Conservation (phyloP, 2,329 filamentous ascomycete genomes). For the Verticillium nonalfalfae region DNA sequence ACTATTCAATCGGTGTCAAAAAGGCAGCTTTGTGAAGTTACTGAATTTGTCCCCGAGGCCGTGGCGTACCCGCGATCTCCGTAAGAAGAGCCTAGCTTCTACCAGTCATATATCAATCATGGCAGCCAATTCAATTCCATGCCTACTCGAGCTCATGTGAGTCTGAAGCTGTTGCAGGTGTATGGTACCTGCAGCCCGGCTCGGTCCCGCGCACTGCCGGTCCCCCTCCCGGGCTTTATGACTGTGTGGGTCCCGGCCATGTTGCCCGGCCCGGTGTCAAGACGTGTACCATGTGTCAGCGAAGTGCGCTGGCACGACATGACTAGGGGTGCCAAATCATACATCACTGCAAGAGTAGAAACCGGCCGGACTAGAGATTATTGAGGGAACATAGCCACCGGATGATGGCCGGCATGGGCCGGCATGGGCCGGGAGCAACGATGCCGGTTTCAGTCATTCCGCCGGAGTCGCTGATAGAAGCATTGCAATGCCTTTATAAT, state of each 20-base stretch:
- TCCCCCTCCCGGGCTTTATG: background rate
- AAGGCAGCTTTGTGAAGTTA: no score
- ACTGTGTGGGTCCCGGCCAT: background rate
- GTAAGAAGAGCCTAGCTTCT: background rate
- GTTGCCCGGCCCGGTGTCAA: background rate
- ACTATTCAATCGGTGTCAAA: no score
- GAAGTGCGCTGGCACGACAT: background rate
- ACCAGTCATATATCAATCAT: background rate
- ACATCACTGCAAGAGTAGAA: background rate
- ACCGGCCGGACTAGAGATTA: background rate
- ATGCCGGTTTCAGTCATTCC: background rate
- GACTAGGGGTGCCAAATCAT: background rate
- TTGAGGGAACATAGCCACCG: background rate
- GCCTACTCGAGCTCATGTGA: background rate
- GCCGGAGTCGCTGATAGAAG: background rate
- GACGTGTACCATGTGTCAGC: background rate
- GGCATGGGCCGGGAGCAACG: background rate
- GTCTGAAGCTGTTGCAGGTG: background rate
- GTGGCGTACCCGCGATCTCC: no score
- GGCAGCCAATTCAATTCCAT: background rate
- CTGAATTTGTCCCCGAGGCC: no score
- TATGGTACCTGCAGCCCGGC: background rate
- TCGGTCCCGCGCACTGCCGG: background rate
- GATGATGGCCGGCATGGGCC: background rate
- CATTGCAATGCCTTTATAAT: background rate